phyloP scores from a whole-genome alignment of 75 land plant genomes.

The Pseudotsuga menziesii region DNA sequence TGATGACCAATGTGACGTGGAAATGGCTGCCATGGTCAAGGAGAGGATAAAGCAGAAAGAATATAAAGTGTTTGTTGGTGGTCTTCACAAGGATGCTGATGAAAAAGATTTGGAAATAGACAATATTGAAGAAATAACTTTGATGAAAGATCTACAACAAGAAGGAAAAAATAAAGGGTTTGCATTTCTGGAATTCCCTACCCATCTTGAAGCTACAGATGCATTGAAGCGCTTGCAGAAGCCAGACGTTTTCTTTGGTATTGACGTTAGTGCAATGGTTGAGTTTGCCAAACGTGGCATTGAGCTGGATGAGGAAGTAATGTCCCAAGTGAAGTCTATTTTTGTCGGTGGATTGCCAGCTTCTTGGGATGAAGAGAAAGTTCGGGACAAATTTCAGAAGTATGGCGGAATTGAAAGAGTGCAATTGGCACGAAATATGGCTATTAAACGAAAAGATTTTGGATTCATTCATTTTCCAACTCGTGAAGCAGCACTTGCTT shows the following conservation, averaged over 20 bases:
- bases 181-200: constrained; percentile 44
- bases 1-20: not conserved
- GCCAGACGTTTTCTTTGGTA: constrained; percentile 36
- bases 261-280: constrained; percentile 36
- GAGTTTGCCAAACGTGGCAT: constrained; percentile 39
- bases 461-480: constrained; percentile 58
- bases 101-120: constrained; percentile 43
- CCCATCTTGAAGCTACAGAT: constrained; percentile 46
- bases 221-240: constrained; percentile 36
- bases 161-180: constrained; percentile 44
- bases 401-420: constrained; percentile 60
- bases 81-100: constrained; percentile 40
- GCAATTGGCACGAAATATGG: constrained; percentile 61
- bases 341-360: constrained; percentile 71
- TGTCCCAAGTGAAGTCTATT: constrained; percentile 61
- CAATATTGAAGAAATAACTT: constrained; percentile 37
- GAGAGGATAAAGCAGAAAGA: constrained; percentile 42
- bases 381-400: constrained; percentile 40
- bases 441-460: constrained; percentile 65
- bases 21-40: constrained; percentile 20
- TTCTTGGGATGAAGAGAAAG: constrained; percentile 62
- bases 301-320: constrained; percentile 43
- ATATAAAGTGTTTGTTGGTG: constrained; percentile 48
- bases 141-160: constrained; percentile 36
- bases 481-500: constrained; percentile 66